Base-by-base conservation (phyloP, 2,329 filamentous ascomycete species). In the Aspergillus terreus region DNA sequence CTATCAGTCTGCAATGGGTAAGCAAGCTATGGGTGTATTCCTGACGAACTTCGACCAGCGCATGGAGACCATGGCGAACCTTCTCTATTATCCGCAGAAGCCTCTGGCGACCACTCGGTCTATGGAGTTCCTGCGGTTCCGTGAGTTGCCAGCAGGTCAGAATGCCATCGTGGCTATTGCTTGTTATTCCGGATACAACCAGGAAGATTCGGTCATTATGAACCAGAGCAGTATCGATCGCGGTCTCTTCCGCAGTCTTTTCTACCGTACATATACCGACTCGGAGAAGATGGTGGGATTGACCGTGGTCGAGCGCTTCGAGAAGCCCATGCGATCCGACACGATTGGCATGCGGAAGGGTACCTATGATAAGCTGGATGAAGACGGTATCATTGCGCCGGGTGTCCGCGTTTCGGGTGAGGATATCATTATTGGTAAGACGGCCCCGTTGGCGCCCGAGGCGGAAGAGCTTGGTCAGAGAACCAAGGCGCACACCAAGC, bases 141-240 rank as follows among this genome's bases (percentile, higher is more conserved):
- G 94, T 74, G 94, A 99, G 72, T 78, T 99, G 53, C 94, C 94
- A 15, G 94, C 94, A 14, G 94, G 94, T 2, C 94, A 99, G 71
- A 99, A 99, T 66, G 94, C 94, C 17, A 99, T 99, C 63, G 94
- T 99, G 11, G 95, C 94, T 38, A 99, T 99, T 74, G 86, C 91
- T 53, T 95, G 89, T 71, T 99, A 99, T 75, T 96, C 92, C 49
- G 94, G 94, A 54, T 99, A 99, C 79, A 99, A 99, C 74, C 95
- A 99, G 71, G 94, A 99, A 90, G 94, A 99, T 84, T 99, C 94
- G 60, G 92, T 99, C 61, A 96, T 99, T 65, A 97, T 99, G 94
- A 99, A 99, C 73, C 94, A 99, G 77, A 96, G 91, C 76, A 96
- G 91, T 73, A 97, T 99, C 65, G 94, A 99, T 72, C 88, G 94